Percentiles rank a stretch among this genome's conserved stretches.
Conservation (phyloP, 495 filamentous ascomycete genomes). For the Trichoderma gamsii region DNA sequence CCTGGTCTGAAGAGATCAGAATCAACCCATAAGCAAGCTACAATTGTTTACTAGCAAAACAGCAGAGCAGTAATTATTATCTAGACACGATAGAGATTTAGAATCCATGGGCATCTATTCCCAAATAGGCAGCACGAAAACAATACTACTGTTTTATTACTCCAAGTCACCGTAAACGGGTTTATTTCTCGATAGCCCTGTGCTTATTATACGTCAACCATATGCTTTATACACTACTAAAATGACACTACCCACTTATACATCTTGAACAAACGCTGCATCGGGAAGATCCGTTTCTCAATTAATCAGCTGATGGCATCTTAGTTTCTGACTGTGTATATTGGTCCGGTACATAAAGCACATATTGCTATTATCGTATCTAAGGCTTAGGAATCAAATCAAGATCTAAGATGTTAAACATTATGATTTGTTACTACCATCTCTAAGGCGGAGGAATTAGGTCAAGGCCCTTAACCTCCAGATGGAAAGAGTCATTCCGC, state of each 20-base stretch:
- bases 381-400: neutral
- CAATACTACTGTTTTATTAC: too few species aligned
- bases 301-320: too few species aligned
- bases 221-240: too few species aligned
- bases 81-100: neutral
- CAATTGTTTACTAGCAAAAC: neutral
- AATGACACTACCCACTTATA: too few species aligned
- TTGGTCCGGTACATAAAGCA: too few species aligned
- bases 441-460: conserved; percentile 62
- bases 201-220: neutral
- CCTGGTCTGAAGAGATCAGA: neutral
- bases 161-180: neutral
- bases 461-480: conserved; percentile 67
- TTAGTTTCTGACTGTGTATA: too few species aligned
- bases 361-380: too few species aligned
- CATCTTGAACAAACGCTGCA: too few species aligned
- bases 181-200: neutral
- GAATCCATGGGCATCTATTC: neutral
- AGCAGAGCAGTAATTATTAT: neutral
- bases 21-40: neutral
- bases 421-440: neutral
- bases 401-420: neutral
- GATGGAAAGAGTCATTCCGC: conserved; percentile 72
- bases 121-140: too few species aligned
- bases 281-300: too few species aligned